These are phyloP conservation scores for Heritiera fomes DNA, from an alignment of 345 rosid species.

Conservation along the genomic window DNA sequence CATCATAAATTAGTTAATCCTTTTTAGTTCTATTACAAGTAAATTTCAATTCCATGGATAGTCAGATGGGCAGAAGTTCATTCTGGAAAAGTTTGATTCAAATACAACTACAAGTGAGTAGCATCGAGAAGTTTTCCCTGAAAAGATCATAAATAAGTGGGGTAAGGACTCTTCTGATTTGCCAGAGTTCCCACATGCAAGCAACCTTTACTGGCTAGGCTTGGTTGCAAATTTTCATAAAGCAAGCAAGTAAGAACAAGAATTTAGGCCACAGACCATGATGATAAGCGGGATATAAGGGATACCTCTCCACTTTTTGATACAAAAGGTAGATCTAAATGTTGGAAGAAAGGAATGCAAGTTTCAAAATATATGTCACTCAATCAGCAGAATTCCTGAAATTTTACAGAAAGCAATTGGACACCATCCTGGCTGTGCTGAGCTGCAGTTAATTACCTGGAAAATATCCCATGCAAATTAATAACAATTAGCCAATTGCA, in stretches of 20 bases:
- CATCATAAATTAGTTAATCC: background rate
- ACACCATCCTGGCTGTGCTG: background rate
- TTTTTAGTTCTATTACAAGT: background rate
- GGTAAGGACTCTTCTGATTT: background rate
- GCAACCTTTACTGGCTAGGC: background rate
- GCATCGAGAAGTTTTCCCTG: background rate
- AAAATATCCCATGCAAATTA: background rate
- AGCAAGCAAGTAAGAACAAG: conserved; percentile 6
- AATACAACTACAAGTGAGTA: background rate
- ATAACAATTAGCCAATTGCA: background rate
- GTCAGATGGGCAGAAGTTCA: background rate
- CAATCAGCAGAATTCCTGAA: conserved; percentile 9
- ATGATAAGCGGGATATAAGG: conserved; percentile 29
- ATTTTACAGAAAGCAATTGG: background rate
- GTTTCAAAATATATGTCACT: conserved; percentile 13
- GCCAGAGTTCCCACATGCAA: background rate
- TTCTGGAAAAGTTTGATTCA: background rate
- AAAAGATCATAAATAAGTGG: background rate
- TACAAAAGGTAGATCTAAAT: conserved; percentile 20
- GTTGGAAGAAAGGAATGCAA: conserved; percentile 19
- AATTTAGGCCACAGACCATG: background rate
- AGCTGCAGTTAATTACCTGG: conserved; percentile 1
- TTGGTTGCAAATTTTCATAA: conserved; percentile 10
- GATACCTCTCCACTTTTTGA: conserved; percentile 25
- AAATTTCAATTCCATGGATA: background rate